A percentile compares a stretch with the other conserved stretches of the same genome.
These are phyloP conservation scores for Passiflora organensis DNA, from an alignment of 345 rosid genomes.

Conservation along the genomic window DNA sequence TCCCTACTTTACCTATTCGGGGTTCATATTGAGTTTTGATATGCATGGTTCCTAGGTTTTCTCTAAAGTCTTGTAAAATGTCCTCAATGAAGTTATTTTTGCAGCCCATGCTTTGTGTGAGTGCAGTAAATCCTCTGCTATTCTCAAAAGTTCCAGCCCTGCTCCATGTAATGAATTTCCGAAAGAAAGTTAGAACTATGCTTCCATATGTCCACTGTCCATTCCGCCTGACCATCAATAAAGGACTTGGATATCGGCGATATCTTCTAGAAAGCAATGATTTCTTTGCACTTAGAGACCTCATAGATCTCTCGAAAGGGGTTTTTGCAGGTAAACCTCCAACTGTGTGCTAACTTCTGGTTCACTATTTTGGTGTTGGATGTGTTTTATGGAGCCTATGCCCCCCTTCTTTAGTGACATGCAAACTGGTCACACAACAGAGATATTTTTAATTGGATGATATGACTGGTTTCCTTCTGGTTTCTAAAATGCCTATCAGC, in stretches of 20 bases:
- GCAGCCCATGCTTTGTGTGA: conserved; percentile 96
- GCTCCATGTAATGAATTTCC: conserved; percentile 57
- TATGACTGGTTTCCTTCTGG: no score
- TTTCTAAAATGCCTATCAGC: no score
- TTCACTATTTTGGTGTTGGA: conserved; percentile 6
- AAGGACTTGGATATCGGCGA: conserved; percentile 82
- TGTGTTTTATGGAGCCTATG: not conserved
- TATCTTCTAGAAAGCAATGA: conserved; percentile 90
- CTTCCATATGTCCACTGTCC: conserved; percentile 90
- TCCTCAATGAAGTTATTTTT: conserved; percentile 20
- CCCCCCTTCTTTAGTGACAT: no score
- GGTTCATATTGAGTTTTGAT: not conserved
- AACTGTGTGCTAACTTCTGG: not conserved
- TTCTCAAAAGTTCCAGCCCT: conserved; percentile 90
- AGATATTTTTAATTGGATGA: no score
- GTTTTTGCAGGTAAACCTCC: conserved; percentile 78
- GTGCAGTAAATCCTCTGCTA: conserved; percentile 91
- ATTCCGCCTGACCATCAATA: conserved; percentile 67
- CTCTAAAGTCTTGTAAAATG: conserved; percentile 12
- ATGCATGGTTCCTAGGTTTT: conserved; percentile 2
- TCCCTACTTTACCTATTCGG: not conserved
- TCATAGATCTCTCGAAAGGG: conserved; percentile 94
- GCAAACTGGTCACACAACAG: no score
- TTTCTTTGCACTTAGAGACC: conserved; percentile 85
- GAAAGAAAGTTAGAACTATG: conserved; percentile 73